Evolutionary conservation across 2,329 filamentous ascomycete genomes (phyloP), one percentile per base, ranked within the genome.

Genomic region (Ophiocordyceps australis): DNA sequence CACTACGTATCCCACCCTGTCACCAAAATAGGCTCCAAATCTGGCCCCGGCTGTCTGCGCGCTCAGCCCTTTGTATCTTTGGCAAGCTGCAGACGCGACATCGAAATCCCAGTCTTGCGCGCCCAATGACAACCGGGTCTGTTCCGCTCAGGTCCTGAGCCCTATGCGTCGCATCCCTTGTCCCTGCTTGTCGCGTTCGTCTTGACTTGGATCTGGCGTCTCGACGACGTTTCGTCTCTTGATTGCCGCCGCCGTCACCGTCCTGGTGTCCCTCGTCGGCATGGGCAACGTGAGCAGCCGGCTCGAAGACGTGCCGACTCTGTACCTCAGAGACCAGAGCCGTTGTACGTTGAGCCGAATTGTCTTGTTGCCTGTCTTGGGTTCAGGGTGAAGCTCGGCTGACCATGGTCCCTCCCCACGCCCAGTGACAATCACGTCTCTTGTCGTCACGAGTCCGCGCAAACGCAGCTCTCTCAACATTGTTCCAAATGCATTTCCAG

Each of bases 201-300:
- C n/a, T n/a, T n/a, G n/a, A n/a, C n/a, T n/a, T n/a, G n/a, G n/a
- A n/a, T n/a, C n/a, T n/a, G n/a, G n/a, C 30, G 12, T 32, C 30
- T 17, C 25, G 23, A 12, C 16, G 22, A 16, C 22, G 13, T 19
- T 22, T 18, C 13, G 24, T 14, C 24, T 20, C 11, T 22, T 29
- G 24, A 15, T 20, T 24, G 14, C 27, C 23, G 14, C 16, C n/a
- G n/a, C 31, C 28, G 30, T 27, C 30, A 32, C 31, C 23, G 26
- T 23, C 20, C 24, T 28, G 25, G 28, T 27, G 17, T 25, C 30
- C 24, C 24, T 29, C 24, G 26, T 50, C 56, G 66, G 54, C 50
- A 98, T 98, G 89, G 89, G 89, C 47, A 83, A 78, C 59, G 74
- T 94, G 54, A 75, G 72, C 51, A 94, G 85, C 62, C 78, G 74